Base-by-base conservation (phyloP, 2,329 filamentous ascomycete species). In the Domatiomyces globalis region DNA sequence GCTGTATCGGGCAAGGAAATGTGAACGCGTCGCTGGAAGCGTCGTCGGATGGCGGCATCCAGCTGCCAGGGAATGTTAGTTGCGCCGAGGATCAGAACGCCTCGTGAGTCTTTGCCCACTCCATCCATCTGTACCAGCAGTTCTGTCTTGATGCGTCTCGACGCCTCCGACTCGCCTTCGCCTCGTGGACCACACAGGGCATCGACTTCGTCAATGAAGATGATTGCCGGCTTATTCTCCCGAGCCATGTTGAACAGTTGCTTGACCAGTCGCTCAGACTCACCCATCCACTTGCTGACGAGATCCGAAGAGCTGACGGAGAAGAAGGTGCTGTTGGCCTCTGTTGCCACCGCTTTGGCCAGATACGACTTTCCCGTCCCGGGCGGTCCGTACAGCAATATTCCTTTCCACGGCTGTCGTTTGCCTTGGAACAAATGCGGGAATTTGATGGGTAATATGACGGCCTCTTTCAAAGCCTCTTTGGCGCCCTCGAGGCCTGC, bases 261-360 rank as follows among this genome's bases (percentile, higher is more conserved):
- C 66, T 96, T 96, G 52, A 98, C 92, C 61, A 98, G 78, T 63
- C 88, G 81, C 80, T 98, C 92, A 75, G 86, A 94, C 71, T 98
- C 92, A 73, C 92, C 92, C 92, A 98, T 98, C 92, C 92, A 98
- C 67, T 98, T 98, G 68, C 87, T 95, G 55, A 98, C 92, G 68
- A 98, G 69, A 67, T 98, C 92, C 65, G 87, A 94, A 75, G 87
- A 94, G 71, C 87, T 94, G 59, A 98, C 90, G 64, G 88, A 95
- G 77, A 98, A 98, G 67, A 98, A 98, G 2, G 92, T 96, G 69
- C 89, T 95, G 69, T 98, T 96, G 53, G 92, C 92, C 70, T 98
- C 92, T 17, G 92, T 98, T 49, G 92, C 92, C 48, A 98, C 90
- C 2, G 92, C 92, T 69, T 96, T 98, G 56, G 92, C 92, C 50